These are phyloP conservation scores for Juglanconis juglandina DNA, from an alignment of 2,329 filamentous ascomycete species.

Conservation along the genomic window DNA sequence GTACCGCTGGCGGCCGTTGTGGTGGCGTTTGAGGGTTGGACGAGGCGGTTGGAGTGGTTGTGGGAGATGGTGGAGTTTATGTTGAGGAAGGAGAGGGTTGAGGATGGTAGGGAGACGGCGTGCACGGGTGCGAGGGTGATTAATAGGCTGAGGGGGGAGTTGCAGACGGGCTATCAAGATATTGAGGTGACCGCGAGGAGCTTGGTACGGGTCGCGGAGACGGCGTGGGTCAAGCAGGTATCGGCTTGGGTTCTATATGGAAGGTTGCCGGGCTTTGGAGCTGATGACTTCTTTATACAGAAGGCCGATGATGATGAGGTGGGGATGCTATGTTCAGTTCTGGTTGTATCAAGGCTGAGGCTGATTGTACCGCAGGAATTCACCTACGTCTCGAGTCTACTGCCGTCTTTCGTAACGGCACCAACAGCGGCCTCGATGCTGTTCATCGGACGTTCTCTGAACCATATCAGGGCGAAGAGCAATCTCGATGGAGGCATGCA, in stretches of 20 bases:
- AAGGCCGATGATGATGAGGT: conserved; percentile 42
- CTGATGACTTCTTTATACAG: conserved; percentile 82
- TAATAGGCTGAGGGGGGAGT: conserved; percentile 68
- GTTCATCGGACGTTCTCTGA: conserved; percentile 85
- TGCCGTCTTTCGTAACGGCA: conserved; percentile 76
- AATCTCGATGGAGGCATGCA: conserved; percentile 41
- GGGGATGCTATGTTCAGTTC: conserved; percentile 21
- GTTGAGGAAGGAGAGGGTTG: conserved; percentile 32
- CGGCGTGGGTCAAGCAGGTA: conserved; percentile 84
- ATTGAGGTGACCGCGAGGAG: conserved; percentile 73
- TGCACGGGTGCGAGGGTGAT: conserved; percentile 73
- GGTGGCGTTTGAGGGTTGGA: conserved; percentile 84
- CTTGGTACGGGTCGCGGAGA: conserved; percentile 76
- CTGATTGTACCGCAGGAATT: conserved; percentile 48
- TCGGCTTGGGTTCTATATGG: conserved; percentile 91
- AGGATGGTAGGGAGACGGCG: conserved; percentile 22
- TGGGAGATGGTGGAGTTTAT: conserved; percentile 72
- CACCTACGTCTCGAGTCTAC: conserved; percentile 52
- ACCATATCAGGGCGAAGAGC: conserved; percentile 67
- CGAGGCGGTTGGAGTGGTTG: conserved; percentile 79
- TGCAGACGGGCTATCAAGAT: conserved; percentile 85
- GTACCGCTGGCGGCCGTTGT: conserved; percentile 86
- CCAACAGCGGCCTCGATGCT: conserved; percentile 78
- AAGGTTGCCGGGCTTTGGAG: conserved; percentile 71
- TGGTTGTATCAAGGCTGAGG: background rate